Conservation (phyloP, 345 rosid genomes). For the Eucalyptus pauciflora region DNA sequence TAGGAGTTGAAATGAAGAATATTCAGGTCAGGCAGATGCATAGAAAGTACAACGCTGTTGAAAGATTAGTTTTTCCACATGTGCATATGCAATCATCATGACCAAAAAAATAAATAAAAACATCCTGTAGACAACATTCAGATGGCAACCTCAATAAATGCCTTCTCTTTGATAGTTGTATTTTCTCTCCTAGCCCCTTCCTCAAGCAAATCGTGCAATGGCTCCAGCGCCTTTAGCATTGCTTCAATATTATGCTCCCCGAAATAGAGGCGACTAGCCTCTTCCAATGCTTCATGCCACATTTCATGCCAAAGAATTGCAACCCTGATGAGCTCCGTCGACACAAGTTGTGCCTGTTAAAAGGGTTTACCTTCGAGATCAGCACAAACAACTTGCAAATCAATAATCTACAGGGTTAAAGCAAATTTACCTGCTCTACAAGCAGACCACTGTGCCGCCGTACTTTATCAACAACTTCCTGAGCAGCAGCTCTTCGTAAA, state of each 20-base stretch:
- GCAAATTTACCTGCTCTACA: slow-evolving; percentile 68
- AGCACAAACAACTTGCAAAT: neutral
- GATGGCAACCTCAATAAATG: slow-evolving; percentile 78
- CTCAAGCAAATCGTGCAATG: slow-evolving; percentile 81
- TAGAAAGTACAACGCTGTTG: neutral
- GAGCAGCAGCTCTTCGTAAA: slow-evolving; percentile 89
- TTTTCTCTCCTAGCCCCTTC: slow-evolving; percentile 72
- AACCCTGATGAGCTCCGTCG: slow-evolving; percentile 86
- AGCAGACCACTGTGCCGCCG: slow-evolving; percentile 90
- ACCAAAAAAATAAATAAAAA: neutral
- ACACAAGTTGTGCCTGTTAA: slow-evolving; percentile 89
- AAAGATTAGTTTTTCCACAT: neutral
- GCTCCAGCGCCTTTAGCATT: slow-evolving; percentile 92
- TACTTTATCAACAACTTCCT: slow-evolving; percentile 96
- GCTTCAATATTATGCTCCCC: slow-evolving; percentile 98
- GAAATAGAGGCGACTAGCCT: slow-evolving; percentile 96
- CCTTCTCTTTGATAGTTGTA: slow-evolving; percentile 76
- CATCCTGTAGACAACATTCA: neutral
- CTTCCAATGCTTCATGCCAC: slow-evolving; percentile 99
- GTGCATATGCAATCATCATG: neutral
- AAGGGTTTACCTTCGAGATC: neutral
- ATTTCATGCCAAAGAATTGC: slow-evolving; percentile 98
- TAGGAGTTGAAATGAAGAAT: neutral
- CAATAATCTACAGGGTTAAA: neutral
- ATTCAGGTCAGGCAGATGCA: neutral